Evolutionary conservation across 2,329 filamentous ascomycete species (phyloP).

Genomic region (Apiospora kogelbergensis): DNA sequence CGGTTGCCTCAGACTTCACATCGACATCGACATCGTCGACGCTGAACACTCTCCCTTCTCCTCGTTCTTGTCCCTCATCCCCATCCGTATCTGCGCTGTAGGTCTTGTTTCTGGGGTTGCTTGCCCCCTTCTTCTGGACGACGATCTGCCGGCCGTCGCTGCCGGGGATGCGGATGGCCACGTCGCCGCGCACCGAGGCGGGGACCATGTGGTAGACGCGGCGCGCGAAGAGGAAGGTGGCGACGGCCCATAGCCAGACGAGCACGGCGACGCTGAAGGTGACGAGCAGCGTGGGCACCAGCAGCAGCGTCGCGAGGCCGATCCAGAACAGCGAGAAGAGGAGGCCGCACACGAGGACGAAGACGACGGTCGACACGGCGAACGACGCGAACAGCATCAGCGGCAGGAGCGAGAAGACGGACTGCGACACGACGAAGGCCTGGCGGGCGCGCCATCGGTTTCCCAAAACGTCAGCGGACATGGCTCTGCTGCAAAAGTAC

Average conservation of each 20-base stretch:
- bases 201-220: slow-evolving; percentile 41
- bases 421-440: slow-evolving; percentile 68
- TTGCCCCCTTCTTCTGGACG: slow-evolving; percentile 17
- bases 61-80: neutral
- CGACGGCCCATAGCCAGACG: slow-evolving; percentile 67
- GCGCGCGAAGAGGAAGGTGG: slow-evolving; percentile 52
- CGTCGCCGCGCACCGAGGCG: slow-evolving; percentile 16
- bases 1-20: slow-evolving; percentile 24
- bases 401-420: slow-evolving; percentile 65
- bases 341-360: slow-evolving; percentile 62
- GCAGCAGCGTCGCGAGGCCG: slow-evolving; percentile 63
- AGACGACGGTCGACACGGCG: slow-evolving; percentile 58
- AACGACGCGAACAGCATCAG: slow-evolving; percentile 69
- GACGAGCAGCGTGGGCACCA: slow-evolving; percentile 68
- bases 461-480: too few relatives aligned
- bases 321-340: slow-evolving; percentile 68
- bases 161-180: slow-evolving; percentile 14
- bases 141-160: slow-evolving; percentile 22
- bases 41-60: neutral
- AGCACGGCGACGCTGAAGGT: slow-evolving; percentile 62
- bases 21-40: slow-evolving; percentile 18
- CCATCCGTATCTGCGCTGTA: neutral
- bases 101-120: neutral
- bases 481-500: neutral
- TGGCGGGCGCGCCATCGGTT: slow-evolving; percentile 34